Evolutionary conservation across 345 rosid genomes (phyloP).

Genomic region (Sapria himalayana): DNA sequence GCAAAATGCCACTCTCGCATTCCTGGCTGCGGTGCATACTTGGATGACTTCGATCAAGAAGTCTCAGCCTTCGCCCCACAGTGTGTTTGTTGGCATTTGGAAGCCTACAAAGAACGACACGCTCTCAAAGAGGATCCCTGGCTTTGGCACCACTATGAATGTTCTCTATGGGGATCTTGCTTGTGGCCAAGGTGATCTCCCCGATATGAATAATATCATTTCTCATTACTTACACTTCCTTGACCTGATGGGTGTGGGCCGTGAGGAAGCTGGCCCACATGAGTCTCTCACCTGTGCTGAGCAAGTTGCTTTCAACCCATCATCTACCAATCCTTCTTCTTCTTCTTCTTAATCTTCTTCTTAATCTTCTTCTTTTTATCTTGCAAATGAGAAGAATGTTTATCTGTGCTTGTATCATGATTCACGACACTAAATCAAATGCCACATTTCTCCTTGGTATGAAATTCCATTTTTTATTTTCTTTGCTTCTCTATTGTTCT

Average conservation of each 20-base stretch:
- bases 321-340: background rate
- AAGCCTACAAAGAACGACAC: constrained; percentile 78
- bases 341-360: too few relatives aligned
- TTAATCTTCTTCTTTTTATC: too few relatives aligned
- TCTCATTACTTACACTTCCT: constrained; percentile 30
- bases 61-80: constrained; percentile 58
- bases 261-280: constrained; percentile 7
- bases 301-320: constrained; percentile 5
- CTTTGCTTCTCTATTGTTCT: too few relatives aligned
- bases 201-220: constrained; percentile 6
- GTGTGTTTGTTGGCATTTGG: constrained; percentile 56
- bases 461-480: too few relatives aligned
- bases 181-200: constrained; percentile 18
- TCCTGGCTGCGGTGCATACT: constrained; percentile 61
- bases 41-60: constrained; percentile 88
- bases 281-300: constrained; percentile 3
- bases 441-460: too few relatives aligned
- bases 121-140: constrained; percentile 37
- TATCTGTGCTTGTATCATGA: too few relatives aligned
- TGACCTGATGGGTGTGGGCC: constrained; percentile 5
- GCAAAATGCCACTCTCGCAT: constrained; percentile 58
- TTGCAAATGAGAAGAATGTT: too few relatives aligned
- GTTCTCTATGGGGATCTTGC: constrained; percentile 52
- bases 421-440: too few relatives aligned
- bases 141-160: constrained; percentile 68